These are phyloP conservation scores for Omphalotus olearius DNA, from an alignment of 1,284 basidiomycete species.

Conservation along the genomic window DNA sequence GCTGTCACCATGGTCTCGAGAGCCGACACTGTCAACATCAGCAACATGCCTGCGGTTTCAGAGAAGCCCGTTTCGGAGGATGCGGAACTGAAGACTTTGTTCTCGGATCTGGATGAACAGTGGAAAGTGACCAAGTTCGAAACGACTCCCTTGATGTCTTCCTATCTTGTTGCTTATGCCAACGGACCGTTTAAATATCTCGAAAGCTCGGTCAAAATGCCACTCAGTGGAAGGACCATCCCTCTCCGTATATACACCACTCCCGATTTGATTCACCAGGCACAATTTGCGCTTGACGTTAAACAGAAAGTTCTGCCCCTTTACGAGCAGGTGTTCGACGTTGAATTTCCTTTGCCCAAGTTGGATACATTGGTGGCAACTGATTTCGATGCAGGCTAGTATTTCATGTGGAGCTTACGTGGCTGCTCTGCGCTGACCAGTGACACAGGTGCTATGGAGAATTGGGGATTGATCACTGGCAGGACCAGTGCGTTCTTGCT, in stretches of 20 bases:
- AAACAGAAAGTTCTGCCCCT: conserved; percentile 76
- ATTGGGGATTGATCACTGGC: conserved; percentile 94
- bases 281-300: conserved; percentile 84
- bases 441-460: conserved; percentile 81
- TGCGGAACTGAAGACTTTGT: conserved; percentile 32
- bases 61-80: conserved; percentile 37
- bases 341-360: conserved; percentile 82
- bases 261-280: conserved; percentile 81
- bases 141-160: conserved; percentile 80
- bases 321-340: conserved; percentile 77
- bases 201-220: conserved; percentile 77
- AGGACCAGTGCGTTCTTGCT: conserved; percentile 82
- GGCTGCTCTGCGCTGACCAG: neutral
- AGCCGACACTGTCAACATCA: conserved; percentile 69
- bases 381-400: conserved; percentile 70
- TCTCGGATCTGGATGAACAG: conserved; percentile 39
- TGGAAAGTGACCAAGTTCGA: conserved; percentile 85
- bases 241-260: conserved; percentile 90
- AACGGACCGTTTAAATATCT: conserved; percentile 81
- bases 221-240: conserved; percentile 76
- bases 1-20: conserved; percentile 82
- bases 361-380: conserved; percentile 75
- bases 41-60: conserved; percentile 81
- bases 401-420: no score
- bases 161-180: conserved; percentile 90